Evolutionary conservation across 106 monocot species (phyloP).

Genomic region (Acanthochlamys bracteata): DNA sequence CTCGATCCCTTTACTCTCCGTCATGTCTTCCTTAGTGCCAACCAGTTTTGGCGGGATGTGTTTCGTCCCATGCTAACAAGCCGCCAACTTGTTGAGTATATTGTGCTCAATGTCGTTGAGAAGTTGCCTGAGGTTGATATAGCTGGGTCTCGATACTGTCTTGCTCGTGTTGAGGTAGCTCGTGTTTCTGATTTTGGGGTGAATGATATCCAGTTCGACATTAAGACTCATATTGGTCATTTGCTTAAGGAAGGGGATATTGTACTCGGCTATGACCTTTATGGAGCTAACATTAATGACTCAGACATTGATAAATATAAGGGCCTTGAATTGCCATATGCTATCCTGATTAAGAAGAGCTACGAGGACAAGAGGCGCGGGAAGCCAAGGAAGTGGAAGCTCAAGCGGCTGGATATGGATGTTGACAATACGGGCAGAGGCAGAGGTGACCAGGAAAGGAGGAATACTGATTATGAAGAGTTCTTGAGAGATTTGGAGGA

Average conservation of each 20-base stretch:
- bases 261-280: constrained; percentile 82
- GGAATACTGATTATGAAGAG: constrained; percentile 53
- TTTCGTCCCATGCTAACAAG: constrained; percentile 40
- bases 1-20: constrained; percentile 39
- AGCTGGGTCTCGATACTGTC: constrained; percentile 42
- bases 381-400: constrained; percentile 64
- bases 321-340: constrained; percentile 38
- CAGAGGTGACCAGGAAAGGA: constrained; percentile 56
- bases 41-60: constrained; percentile 46
- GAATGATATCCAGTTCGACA: constrained; percentile 47
- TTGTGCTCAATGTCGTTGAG: constrained; percentile 38
- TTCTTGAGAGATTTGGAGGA: constrained; percentile 74
- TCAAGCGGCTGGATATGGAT: constrained; percentile 69
- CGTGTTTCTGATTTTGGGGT: constrained; percentile 65
- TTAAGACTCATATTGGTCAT: constrained; percentile 72
- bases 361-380: constrained; percentile 59
- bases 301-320: constrained; percentile 56
- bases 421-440: constrained; percentile 27
- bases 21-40: constrained; percentile 31
- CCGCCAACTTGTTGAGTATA: constrained; percentile 50
- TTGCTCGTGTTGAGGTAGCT: constrained; percentile 60
- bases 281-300: constrained; percentile 65
- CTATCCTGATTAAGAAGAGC: constrained; percentile 77
- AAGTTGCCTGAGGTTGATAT: constrained; percentile 30
- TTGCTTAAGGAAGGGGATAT: constrained; percentile 61